Evolutionary conservation across 2,329 filamentous ascomycete species (phyloP), one percentile per base, ranked within the genome.

Genomic region (Calonectria pseudoturangicola): DNA sequence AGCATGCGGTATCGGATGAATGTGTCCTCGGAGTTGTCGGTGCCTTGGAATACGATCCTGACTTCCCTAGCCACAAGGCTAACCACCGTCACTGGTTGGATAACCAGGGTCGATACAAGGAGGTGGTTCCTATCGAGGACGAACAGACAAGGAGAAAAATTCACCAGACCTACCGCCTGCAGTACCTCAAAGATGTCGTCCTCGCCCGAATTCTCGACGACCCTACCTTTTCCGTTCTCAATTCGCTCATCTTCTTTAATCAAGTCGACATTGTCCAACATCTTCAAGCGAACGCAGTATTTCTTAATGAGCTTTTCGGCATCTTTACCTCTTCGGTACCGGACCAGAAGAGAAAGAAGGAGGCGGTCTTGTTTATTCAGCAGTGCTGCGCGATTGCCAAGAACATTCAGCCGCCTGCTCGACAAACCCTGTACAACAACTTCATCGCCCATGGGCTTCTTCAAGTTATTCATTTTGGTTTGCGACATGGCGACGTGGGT

Each of bases 151-250:
- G 93, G 77, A 93, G 91, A 79, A 98, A 98, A 87, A 98, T 99
- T 47, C 96, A 98, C 81, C 95, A 96, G 83, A 98, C 97, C 1
- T 98, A 98, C 86, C 94, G 97, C 47, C 87, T 99, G 41, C 96
- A 98, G 81, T 99, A 99, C 82, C 89, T 99, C 68, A 99, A 98
- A 84, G 97, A 99, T 80, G 97, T 99, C n/a, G 96, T 98, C 1
- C 90, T 99, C 51, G 97, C 97, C 36, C 92, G 97, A 74, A 98
- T 99, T 75, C 89, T 99, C 73, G 97, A 99, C 84, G 97, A 99
- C 83, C 96, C 96, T 63, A 99, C 97, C 25, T 99, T 98, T 84
- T 98, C 95, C 28, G 96, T 98, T 30, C 92, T 99, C 76, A 99
- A 98, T 85, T 98, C 95, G 64, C 90, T 98, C 79, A 99, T 99